Evolutionary conservation across 257 asterid species (phyloP).

Genomic region (Solanum chiquidenum): DNA sequence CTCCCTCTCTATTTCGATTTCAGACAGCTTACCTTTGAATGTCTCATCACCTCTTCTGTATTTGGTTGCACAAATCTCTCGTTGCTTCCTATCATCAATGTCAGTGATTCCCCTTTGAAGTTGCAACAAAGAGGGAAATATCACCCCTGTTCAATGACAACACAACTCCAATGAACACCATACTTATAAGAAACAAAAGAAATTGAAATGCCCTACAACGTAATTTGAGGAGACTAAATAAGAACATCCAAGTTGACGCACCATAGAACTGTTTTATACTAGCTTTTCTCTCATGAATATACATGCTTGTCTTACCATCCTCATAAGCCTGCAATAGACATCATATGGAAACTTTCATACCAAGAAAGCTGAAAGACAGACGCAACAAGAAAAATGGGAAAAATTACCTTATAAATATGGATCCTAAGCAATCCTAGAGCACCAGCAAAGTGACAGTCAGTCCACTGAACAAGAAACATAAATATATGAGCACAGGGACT

Average conservation of each 20-base stretch:
- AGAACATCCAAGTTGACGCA: conserved; percentile 17
- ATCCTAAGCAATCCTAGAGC: conserved; percentile 77
- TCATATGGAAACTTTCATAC: conserved; percentile 5
- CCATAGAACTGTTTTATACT: conserved; percentile 77
- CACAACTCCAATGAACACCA: neutral
- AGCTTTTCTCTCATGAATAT: conserved; percentile 70
- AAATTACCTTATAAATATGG: conserved; percentile 66
- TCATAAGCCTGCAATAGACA: conserved; percentile 54
- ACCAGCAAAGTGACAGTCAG: conserved; percentile 86
- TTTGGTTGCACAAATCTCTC: conserved; percentile 47
- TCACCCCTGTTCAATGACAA: conserved; percentile 43
- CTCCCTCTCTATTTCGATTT: conserved; percentile 78
- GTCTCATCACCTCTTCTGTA: conserved; percentile 43
- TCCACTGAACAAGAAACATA: conserved; percentile 84
- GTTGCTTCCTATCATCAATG: conserved; percentile 77
- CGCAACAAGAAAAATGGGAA: neutral
- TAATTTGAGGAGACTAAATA: neutral
- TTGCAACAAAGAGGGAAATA: conserved; percentile 89
- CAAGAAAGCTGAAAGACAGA: neutral
- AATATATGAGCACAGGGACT: conserved; percentile 85
- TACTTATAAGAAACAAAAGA: neutral
- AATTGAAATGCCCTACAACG: neutral
- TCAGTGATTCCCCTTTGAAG: conserved; percentile 71
- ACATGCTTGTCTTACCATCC: conserved; percentile 81
- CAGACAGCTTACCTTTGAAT: conserved; percentile 68